Percentiles rank a stretch among this genome's conserved stretches.
Evolutionary conservation across 768 basidiomycete species (phyloP).

Genomic region (Butyriboletus loyo): DNA sequence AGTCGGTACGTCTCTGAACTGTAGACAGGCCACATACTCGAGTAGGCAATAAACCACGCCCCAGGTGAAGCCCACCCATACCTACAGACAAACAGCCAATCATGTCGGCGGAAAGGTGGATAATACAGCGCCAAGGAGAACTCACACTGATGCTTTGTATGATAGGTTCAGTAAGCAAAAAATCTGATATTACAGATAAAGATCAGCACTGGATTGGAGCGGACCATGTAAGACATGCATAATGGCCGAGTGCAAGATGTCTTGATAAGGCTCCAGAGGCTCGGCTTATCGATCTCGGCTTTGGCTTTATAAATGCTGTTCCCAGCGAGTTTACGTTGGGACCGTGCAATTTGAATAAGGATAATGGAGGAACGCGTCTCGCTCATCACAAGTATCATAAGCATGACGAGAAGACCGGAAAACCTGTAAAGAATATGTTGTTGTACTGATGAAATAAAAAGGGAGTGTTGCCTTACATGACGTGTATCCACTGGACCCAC

Average conservation of each 20-base stretch:
- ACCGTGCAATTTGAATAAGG: constrained; percentile 60
- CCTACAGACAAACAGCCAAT: constrained; percentile 31
- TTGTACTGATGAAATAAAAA: not conserved
- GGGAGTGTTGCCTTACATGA: constrained; percentile 41
- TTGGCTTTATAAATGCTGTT: constrained; percentile 55
- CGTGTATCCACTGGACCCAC: constrained; percentile 80
- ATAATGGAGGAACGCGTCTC: constrained; percentile 76
- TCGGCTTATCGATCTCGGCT: constrained; percentile 58
- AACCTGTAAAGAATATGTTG: constrained; percentile 36
- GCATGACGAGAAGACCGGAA: constrained; percentile 46
- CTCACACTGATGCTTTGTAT: constrained; percentile 69
- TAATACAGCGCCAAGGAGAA: not conserved
- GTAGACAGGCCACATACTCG: constrained; percentile 36
- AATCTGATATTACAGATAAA: constrained; percentile 9
- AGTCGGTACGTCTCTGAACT: not conserved
- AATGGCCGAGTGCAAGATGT: constrained; percentile 68
- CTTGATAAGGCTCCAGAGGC: constrained; percentile 54
- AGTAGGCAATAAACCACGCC: constrained; percentile 68
- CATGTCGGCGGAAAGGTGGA: not conserved
- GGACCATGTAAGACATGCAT: constrained; percentile 41
- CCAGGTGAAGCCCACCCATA: constrained; percentile 72
- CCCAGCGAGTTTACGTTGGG: constrained; percentile 63
- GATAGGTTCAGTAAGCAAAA: constrained; percentile 52
- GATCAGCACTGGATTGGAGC: not conserved
- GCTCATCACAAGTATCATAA: constrained; percentile 52